Percentiles rank a stretch among this genome's conserved stretches.
Conservation (phyloP, 106 monocot genomes). For the Allium cepa region DNA sequence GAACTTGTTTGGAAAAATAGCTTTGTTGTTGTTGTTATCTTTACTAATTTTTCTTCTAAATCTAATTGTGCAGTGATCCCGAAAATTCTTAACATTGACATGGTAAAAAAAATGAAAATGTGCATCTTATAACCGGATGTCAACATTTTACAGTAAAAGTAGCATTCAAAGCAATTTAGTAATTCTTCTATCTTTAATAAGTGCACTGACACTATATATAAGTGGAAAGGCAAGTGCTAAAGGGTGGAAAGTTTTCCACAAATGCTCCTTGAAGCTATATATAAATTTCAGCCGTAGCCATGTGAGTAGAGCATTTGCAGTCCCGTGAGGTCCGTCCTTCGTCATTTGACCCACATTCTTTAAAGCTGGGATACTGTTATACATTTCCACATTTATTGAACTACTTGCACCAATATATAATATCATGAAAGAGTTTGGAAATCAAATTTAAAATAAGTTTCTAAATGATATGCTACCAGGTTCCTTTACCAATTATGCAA, state of each 20-base stretch:
- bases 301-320: conserved; percentile 84
- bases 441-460: not conserved
- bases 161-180: conserved; percentile 38
- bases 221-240: conserved; percentile 82
- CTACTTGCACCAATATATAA: conserved; percentile 39
- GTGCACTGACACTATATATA: conserved; percentile 93
- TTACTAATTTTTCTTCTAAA: too few relatives aligned
- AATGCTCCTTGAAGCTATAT: conserved; percentile 74
- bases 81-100: too few relatives aligned
- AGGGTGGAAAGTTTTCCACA: conserved; percentile 84
- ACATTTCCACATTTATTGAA: conserved; percentile 44
- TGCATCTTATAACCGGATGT: not conserved
- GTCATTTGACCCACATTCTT: conserved; percentile 46
- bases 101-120: not conserved
- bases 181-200: conserved; percentile 96
- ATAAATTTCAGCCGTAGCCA: conserved; percentile 87
- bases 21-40: too few relatives aligned
- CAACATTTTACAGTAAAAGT: not conserved
- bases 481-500: too few relatives aligned
- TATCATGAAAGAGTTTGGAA: too few relatives aligned
- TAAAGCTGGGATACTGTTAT: conserved; percentile 37
- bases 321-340: conserved; percentile 81
- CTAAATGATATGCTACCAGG: too few relatives aligned
- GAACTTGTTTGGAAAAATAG: too few relatives aligned
- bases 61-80: too few relatives aligned